Conservation (phyloP, 1,284 basidiomycete species). For the Bjerkandera adusta region DNA sequence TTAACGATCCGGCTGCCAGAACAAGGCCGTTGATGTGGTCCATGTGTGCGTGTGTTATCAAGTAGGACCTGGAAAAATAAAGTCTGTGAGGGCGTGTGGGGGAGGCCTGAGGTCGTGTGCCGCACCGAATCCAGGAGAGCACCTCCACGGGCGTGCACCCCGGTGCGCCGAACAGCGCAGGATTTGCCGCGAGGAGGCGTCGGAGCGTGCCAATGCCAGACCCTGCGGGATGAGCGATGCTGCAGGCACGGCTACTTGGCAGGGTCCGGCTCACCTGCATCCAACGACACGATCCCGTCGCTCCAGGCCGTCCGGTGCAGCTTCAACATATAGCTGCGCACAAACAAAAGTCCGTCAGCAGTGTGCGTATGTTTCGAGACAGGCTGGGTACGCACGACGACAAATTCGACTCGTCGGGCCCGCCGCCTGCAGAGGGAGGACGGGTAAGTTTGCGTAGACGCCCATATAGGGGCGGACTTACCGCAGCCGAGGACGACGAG, state of each 20-base stretch:
- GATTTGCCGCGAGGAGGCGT: constrained; percentile 49
- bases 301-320: constrained; percentile 54
- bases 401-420: constrained; percentile 72
- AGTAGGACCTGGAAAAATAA: constrained; percentile 50
- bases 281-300: constrained; percentile 68
- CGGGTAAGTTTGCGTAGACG: neutral
- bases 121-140: constrained; percentile 58
- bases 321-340: constrained; percentile 69
- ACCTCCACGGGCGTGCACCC: constrained; percentile 47
- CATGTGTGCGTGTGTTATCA: constrained; percentile 80
- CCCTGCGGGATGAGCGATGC: constrained; percentile 36
- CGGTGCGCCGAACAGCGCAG: constrained; percentile 46
- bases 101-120: constrained; percentile 16
- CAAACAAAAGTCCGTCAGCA: constrained; percentile 1
- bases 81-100: neutral
- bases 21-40: constrained; percentile 80
- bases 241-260: neutral
- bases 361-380: constrained; percentile 6
- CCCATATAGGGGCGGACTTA: constrained; percentile 15
- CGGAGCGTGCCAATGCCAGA: constrained; percentile 69
- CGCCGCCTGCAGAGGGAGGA: constrained; percentile 45
- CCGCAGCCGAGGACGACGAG: constrained; percentile 71
- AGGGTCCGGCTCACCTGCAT: constrained; percentile 55
- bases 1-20: constrained; percentile 69
- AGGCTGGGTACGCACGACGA: constrained; percentile 50